These are phyloP conservation scores for Boeremia exigua DNA, from an alignment of 2,329 filamentous ascomycete species.

Conservation along the genomic window DNA sequence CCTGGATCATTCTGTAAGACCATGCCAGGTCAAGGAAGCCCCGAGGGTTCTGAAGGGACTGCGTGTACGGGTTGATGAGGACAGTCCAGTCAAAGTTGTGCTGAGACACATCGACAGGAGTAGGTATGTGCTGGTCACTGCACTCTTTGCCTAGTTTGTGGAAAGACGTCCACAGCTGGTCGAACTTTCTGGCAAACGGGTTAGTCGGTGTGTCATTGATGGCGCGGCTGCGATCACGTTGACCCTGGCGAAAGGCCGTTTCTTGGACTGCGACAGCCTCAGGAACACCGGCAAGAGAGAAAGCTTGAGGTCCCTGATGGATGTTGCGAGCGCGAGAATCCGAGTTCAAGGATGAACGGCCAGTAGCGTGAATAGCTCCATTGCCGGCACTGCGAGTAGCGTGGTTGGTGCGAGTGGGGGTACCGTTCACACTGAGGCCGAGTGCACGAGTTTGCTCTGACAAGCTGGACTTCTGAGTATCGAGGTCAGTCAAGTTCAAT, in stretches of 20 bases:
- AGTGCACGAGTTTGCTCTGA: conserved; percentile 4
- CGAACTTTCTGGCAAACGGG: conserved; percentile 24
- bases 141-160: conserved; percentile 28
- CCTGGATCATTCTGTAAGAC: conserved; percentile 22
- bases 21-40: conserved; percentile 28
- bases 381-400: not conserved
- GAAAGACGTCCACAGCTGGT: conserved; percentile 27
- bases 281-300: conserved; percentile 24
- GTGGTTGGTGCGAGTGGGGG: conserved; percentile 1
- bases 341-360: conserved; percentile 9
- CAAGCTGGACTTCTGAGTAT: not conserved
- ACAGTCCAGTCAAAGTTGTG: conserved; percentile 31
- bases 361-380: conserved; percentile 1
- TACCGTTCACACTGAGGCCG: not conserved
- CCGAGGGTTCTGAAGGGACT: conserved; percentile 29
- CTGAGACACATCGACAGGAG: conserved; percentile 7
- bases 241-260: conserved; percentile 34
- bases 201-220: conserved; percentile 19
- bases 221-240: conserved; percentile 17
- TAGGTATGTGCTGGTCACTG: conserved; percentile 9
- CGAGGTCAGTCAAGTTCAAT: not conserved
- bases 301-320: not conserved
- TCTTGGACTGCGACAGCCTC: conserved; percentile 31
- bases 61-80: conserved; percentile 36
- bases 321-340: conserved; percentile 1